These are phyloP conservation scores for Dryadomyces sulphureus DNA, from an alignment of 2,329 filamentous ascomycete species.

Conservation along the genomic window DNA sequence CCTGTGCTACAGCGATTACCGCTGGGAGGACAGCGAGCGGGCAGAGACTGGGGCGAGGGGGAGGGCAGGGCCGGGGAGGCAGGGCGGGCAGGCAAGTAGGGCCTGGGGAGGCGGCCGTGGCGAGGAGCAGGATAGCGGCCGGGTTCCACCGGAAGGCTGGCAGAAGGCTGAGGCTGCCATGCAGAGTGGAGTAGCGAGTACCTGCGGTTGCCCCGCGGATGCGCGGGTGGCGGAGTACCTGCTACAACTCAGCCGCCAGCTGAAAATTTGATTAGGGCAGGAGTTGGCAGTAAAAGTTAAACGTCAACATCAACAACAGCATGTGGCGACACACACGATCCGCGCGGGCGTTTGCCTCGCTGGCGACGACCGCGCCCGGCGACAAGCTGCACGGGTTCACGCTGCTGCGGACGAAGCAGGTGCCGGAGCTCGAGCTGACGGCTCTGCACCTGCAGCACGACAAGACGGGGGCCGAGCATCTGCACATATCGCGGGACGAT, in stretches of 20 bases:
- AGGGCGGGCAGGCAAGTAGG: constrained; percentile 18
- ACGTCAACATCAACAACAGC: not conserved
- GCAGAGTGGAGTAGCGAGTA: not conserved
- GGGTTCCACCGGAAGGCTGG: not conserved
- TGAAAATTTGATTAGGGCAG: not conserved
- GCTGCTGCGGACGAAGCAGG: constrained; percentile 73
- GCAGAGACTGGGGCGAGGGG: no score
- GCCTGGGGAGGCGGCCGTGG: constrained; percentile 16
- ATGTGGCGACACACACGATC: not conserved
- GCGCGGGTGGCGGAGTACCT: no score
- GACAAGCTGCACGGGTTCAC: constrained; percentile 90
- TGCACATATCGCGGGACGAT: constrained; percentile 89
- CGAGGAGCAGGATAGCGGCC: no score
- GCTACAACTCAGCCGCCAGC: not conserved
- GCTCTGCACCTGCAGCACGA: constrained; percentile 85
- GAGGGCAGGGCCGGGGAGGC: constrained; percentile 16
- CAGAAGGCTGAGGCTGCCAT: not conserved
- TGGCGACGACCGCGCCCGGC: constrained; percentile 58
- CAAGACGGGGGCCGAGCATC: constrained; percentile 88
- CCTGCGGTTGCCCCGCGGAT: not conserved
- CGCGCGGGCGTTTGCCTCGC: constrained; percentile 6
- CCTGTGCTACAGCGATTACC: not conserved
- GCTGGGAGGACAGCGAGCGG: no score
- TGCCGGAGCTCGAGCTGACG: constrained; percentile 85
- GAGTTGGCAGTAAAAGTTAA: not conserved